Conservation (phyloP, 306 rosid genomes). For the Acacia crassicarpa region DNA sequence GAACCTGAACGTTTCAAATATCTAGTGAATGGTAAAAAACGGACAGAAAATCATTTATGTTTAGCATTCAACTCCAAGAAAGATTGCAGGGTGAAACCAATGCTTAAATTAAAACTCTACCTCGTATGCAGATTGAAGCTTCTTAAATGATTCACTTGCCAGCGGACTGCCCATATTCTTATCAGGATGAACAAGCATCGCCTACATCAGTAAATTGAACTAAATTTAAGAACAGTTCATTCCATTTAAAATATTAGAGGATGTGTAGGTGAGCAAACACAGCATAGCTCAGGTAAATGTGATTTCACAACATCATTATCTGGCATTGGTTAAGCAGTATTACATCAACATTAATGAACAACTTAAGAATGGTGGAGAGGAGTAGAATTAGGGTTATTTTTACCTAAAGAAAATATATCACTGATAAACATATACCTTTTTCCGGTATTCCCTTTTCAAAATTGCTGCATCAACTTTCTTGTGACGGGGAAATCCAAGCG, state of each 20-base stretch:
- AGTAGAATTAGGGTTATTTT: neutral
- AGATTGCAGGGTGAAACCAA: neutral
- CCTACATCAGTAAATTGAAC: slow-evolving; percentile 45
- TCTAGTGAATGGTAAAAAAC: slow-evolving; percentile 28
- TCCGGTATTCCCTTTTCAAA: slow-evolving; percentile 83
- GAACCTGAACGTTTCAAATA: slow-evolving; percentile 60
- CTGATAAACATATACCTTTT: slow-evolving; percentile 54
- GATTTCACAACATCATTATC: neutral
- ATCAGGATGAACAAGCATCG: slow-evolving; percentile 99
- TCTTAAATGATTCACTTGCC: slow-evolving; percentile 93
- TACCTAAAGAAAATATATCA: neutral
- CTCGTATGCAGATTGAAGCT: slow-evolving; percentile 96
- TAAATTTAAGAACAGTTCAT: slow-evolving; percentile 1
- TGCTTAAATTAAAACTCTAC: slow-evolving; percentile 43
- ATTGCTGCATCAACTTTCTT: slow-evolving; percentile 65
- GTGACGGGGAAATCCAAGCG: slow-evolving; percentile 79
- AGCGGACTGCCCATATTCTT: slow-evolving; percentile 91
- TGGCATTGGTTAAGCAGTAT: neutral
- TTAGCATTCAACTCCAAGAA: slow-evolving; percentile 22
- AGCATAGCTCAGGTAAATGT: slow-evolving; percentile 12
- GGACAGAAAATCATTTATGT: slow-evolving; percentile 6
- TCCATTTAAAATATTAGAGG: neutral
- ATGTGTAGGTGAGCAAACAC: neutral
- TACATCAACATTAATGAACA: slow-evolving; percentile 6
- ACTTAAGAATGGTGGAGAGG: neutral